Evolutionary conservation across 805 yeast genomes (phyloP), one percentile per base, ranked within the genome.

Genomic region (Yamadazyma olivae): DNA sequence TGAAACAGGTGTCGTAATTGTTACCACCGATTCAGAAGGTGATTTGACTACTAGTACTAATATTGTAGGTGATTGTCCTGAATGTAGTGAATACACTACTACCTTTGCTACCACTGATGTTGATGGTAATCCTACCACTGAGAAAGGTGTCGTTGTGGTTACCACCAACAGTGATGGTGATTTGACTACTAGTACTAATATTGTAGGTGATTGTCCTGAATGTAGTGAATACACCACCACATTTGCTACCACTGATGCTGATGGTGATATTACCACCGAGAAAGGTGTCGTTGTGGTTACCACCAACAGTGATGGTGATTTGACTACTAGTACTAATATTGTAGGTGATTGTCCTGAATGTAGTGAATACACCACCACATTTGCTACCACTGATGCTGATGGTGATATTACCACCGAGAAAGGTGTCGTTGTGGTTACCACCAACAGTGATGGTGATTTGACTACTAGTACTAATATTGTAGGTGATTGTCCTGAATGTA

Each of bases 391-490:
- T n/a, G n/a, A n/a, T n/a, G n/a, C n/a, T n/a, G n/a, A n/a, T n/a
- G n/a, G 29, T 38, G 17, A 31, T 41, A 22, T 25, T 19, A 3
- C n/a, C 39, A 10, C 42, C 12, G 37, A 38, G 15, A 38, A 44
- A 2, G 45, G 41, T 17, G 43, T 30, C 6, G 46, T 44, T 28
- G 21, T 43, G 22, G 45, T 49, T 14, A 48, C 56, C 5, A 50
- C 54, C 13, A 39, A 50, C 25, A 27, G 44, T 8, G 38, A n/a
- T 12, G 51, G 50, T 17, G 23, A 24, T 5, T 39, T 38, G 22
- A 35, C 28, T 33, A 43, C 50, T n/a, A n/a, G n/a, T n/a, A n/a
- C n/a, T n/a, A n/a, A n/a, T n/a, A n/a, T n/a, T n/a, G n/a, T n/a
- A n/a, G 27, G 18, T 24, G 30, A 21, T 14, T 33, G 37, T 17